Evolutionary conservation across 2,329 filamentous ascomycete species (phyloP), one percentile per base, ranked within the genome.

Genomic region (Fusarium ramigenum): DNA sequence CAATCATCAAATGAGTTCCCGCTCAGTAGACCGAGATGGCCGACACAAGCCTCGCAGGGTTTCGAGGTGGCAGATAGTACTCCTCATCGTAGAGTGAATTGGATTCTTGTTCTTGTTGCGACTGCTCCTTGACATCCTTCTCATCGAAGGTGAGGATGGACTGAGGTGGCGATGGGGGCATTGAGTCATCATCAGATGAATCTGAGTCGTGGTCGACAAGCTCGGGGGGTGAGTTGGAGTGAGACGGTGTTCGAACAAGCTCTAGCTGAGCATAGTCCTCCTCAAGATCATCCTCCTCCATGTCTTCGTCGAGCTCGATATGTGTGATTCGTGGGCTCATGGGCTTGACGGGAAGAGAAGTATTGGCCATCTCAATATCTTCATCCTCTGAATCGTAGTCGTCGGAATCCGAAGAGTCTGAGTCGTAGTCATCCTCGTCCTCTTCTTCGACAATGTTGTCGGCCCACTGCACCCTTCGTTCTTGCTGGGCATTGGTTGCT

Each of bases 391-490:
- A 83, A 58, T 87, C 86, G 66, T 85, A 84, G 63, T 88, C 87
- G 66, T 79, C 78, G 32, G 72, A 85, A 66, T 90, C 88, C 69
- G 85, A 87, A 74, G 87, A 85, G 73, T 89, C 88, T 74, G 93
- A 91, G 75, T 93, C 91, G 74, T 87, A 87, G 70, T 94, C 91
- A 80, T 93, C 90, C 58, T 88, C 85, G 74, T 93, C 92, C 83
- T 95, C 92, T 83, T 95, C 93, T 69, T 89, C 87, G 72, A 95
- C 89, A 63, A 89, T 87, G 82, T 89, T 87, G 82, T 97, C 93
- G 79, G 93, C 93, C 94, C 94, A 97, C 87, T 96, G 93, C 77
- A 97, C 90, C 85, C 93, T 93, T 82, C 89, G 90, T 72, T 93
- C 89, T 72, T 72, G 67, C 76, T 92, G 87, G 69, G 85, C 79